These are phyloP conservation scores for Kitagawia praeruptora DNA, from an alignment of 129 eudicot species.

Conservation along the genomic window DNA sequence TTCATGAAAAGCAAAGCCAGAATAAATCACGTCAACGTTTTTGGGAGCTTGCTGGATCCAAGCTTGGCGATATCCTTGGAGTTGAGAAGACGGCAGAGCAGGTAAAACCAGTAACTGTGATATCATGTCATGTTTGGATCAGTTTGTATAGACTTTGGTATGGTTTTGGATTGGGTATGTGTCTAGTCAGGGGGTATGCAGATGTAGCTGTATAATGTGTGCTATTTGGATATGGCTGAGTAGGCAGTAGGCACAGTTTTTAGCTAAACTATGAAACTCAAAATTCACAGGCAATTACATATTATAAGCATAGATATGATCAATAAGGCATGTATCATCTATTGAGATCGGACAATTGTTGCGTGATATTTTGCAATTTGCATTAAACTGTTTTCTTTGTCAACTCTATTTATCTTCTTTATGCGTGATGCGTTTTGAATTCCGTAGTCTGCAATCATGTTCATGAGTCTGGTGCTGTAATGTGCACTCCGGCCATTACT, in stretches of 20 bases:
- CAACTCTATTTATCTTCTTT: background rate
- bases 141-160: background rate
- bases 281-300: background rate
- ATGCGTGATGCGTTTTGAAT: background rate
- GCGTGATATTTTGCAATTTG: background rate
- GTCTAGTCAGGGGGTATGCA: background rate
- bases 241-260: background rate
- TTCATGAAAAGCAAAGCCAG: slow-evolving; percentile 61
- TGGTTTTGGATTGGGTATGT: background rate
- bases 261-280: background rate
- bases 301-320: background rate
- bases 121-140: background rate
- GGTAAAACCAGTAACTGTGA: slow-evolving; percentile 19
- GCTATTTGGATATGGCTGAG: background rate
- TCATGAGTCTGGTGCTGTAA: background rate
- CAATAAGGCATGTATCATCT: background rate
- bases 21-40: slow-evolving; percentile 71
- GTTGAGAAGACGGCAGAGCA: slow-evolving; percentile 72
- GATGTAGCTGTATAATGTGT: background rate
- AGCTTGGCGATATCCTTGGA: slow-evolving; percentile 67
- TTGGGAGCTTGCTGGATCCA: slow-evolving; percentile 81
- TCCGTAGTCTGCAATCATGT: background rate
- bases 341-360: background rate
- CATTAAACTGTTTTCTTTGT: background rate
- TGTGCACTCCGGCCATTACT: background rate